Percentiles rank a stretch among this genome's conserved stretches.
Evolutionary conservation across 2,329 filamentous ascomycete species (phyloP).

Genomic region (Trichoderma harzianum): DNA sequence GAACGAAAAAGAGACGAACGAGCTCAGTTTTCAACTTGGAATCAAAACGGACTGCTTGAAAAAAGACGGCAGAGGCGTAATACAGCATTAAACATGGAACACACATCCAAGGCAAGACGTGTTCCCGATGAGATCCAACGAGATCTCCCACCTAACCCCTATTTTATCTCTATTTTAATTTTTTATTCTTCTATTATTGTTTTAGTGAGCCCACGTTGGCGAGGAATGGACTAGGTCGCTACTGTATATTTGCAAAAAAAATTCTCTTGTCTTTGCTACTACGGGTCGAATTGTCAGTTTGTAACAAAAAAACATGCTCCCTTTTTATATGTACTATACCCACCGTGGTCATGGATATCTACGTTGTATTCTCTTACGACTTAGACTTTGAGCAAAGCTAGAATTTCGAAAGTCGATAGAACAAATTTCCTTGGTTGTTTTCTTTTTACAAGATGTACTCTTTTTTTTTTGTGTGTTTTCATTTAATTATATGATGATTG

Average conservation of each 20-base stretch:
- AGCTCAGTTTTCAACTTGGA: not conserved
- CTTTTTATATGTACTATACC: constrained; percentile 16
- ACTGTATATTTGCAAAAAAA: constrained; percentile 10
- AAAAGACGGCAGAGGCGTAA: not conserved
- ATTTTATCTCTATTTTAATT: not conserved
- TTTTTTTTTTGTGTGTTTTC: not conserved
- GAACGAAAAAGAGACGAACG: not conserved
- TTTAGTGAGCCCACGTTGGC: not conserved
- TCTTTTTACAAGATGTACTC: not conserved
- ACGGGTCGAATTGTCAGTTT: not conserved
- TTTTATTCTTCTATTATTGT: not conserved
- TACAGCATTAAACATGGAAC: constrained; percentile 2
- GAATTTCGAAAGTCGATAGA: constrained; percentile 9
- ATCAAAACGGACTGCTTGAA: not conserved
- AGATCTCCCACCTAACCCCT: not conserved
- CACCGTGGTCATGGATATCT: constrained; percentile 17
- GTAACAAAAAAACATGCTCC: not conserved
- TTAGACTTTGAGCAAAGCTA: constrained; percentile 15
- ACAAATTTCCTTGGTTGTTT: not conserved
- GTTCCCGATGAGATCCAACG: not conserved
- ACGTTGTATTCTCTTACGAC: constrained; percentile 4
- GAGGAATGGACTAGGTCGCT: not conserved
- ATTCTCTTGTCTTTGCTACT: not conserved
- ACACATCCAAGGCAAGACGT: not conserved
- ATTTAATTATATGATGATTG: not conserved